phyloP scores from a whole-genome alignment of 768 basidiomycete genomes.

The Podaxis mareebaensis region DNA sequence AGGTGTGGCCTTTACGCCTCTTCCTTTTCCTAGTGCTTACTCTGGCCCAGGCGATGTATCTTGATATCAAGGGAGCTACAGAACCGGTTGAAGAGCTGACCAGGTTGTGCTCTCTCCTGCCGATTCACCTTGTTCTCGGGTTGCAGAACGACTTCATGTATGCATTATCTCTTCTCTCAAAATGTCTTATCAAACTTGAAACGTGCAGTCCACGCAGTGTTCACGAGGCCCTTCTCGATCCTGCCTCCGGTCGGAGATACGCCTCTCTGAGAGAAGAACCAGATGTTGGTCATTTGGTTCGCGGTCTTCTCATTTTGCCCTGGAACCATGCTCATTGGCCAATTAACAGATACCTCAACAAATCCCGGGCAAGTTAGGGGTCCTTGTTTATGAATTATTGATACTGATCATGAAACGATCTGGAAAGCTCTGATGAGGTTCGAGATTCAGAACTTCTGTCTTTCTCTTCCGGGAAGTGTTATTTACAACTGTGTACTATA shows the following conservation, averaged over 20 bases:
- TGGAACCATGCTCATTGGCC: not conserved
- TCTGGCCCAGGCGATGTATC: slow-evolving; percentile 57
- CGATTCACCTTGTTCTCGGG: slow-evolving; percentile 12
- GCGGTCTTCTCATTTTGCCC: not conserved
- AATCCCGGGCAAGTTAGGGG: slow-evolving; percentile 14
- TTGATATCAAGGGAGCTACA: slow-evolving; percentile 53
- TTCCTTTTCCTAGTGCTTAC: slow-evolving; percentile 1
- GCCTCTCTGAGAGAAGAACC: slow-evolving; percentile 32
- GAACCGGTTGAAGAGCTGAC: slow-evolving; percentile 52
- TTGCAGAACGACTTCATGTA: slow-evolving; percentile 20
- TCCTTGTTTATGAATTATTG: slow-evolving; percentile 11
- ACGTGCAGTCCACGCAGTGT: slow-evolving; percentile 33
- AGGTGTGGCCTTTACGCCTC: slow-evolving; percentile 29
- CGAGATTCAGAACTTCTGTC: not conserved
- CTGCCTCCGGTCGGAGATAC: slow-evolving; percentile 32
- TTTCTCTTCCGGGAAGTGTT: not conserved
- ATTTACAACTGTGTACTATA: not conserved
- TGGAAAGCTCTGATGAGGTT: not conserved
- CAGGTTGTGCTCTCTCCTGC: slow-evolving; percentile 30
- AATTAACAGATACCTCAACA: slow-evolving; percentile 19
- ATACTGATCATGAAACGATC: not conserved
- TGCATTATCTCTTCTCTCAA: slow-evolving; percentile 41
- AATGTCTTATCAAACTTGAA: not conserved
- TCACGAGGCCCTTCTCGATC: slow-evolving; percentile 36
- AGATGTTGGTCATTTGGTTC: slow-evolving; percentile 33